A percentile compares a stretch with the other conserved stretches of the same genome.
Evolutionary conservation across 2,329 filamentous ascomycete species (phyloP).

Genomic region (Aspergillus ochraceus): DNA sequence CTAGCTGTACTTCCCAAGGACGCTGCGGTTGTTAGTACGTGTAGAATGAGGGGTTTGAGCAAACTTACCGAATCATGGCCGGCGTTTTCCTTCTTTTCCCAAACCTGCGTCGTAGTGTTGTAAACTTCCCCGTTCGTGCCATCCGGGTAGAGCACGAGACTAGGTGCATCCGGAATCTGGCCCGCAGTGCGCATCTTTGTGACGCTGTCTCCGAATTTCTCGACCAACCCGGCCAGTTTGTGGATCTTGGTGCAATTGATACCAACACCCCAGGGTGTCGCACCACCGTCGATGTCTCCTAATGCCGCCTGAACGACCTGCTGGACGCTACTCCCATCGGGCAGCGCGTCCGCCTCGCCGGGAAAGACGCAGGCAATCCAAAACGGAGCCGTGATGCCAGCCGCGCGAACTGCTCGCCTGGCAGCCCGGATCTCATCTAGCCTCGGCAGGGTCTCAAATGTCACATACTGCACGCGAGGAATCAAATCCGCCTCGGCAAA

Average conservation of each 20-base stretch:
- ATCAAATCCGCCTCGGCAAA: conserved; percentile 43
- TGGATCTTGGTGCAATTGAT: conserved; percentile 61
- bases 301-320: conserved; percentile 45
- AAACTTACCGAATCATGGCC: conserved; percentile 12
- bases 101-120: conserved; percentile 62
- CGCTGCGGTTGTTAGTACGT: conserved; percentile 21
- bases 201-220: not conserved
- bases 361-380: conserved; percentile 68
- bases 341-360: conserved; percentile 52
- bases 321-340: conserved; percentile 55
- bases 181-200: not conserved
- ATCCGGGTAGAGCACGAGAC: conserved; percentile 66
- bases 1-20: conserved; percentile 40
- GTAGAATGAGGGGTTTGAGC: not conserved
- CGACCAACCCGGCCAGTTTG: conserved; percentile 24
- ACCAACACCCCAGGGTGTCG: conserved; percentile 61
- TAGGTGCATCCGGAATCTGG: conserved; percentile 37
- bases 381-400: conserved; percentile 40
- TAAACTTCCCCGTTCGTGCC: conserved; percentile 69
- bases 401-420: conserved; percentile 29
- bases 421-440: conserved; percentile 62
- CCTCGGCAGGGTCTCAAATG: conserved; percentile 67
- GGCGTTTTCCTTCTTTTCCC: conserved; percentile 44
- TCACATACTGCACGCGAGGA: conserved; percentile 53
- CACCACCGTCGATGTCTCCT: conserved; percentile 14